Conservation (phyloP, 2,329 filamentous ascomycete species). For the Corynespora cassiicola region DNA sequence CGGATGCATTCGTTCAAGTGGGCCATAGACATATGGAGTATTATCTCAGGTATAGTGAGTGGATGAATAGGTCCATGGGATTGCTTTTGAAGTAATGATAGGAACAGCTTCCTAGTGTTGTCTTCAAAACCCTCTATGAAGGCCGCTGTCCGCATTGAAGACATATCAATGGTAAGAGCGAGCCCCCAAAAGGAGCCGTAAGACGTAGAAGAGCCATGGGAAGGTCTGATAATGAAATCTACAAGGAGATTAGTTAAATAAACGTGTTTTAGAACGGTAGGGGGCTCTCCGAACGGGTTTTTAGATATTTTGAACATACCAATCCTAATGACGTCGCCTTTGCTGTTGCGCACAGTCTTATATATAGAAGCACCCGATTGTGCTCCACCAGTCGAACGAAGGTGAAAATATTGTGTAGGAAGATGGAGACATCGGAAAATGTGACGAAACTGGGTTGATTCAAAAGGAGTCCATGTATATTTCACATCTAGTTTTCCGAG, state of each 20-base stretch:
- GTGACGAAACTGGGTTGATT: conserved; percentile 1
- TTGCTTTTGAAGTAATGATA: too few species aligned
- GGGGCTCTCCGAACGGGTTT: too few species aligned
- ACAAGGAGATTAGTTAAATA: too few species aligned
- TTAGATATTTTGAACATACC: conserved; percentile 3
- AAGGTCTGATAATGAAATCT: conserved; percentile 6
- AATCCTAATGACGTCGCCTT: conserved; percentile 6
- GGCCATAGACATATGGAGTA: conserved; percentile 8
- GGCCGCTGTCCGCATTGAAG: conserved; percentile 3
- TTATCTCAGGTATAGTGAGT: conserved; percentile 7
- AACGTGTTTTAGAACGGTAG: too few species aligned
- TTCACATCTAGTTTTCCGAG: background rate
- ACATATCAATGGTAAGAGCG: conserved; percentile 2
- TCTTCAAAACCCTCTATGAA: conserved; percentile 4
- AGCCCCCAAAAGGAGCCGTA: conserved; percentile 1
- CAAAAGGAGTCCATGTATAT: conserved; percentile 3
- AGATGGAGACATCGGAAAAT: conserved; percentile 5
- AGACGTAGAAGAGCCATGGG: background rate
- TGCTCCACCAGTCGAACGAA: conserved; percentile 4
- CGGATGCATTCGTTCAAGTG: conserved; percentile 8
- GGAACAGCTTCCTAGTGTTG: too few species aligned
- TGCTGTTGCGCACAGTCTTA: conserved; percentile 1
- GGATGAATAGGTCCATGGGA: too few species aligned
- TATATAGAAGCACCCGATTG: conserved; percentile 4
- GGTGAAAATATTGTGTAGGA: conserved; percentile 9